Evolutionary conservation across 331 rosid species (phyloP).

Genomic region (Pyrus hybrid): DNA sequence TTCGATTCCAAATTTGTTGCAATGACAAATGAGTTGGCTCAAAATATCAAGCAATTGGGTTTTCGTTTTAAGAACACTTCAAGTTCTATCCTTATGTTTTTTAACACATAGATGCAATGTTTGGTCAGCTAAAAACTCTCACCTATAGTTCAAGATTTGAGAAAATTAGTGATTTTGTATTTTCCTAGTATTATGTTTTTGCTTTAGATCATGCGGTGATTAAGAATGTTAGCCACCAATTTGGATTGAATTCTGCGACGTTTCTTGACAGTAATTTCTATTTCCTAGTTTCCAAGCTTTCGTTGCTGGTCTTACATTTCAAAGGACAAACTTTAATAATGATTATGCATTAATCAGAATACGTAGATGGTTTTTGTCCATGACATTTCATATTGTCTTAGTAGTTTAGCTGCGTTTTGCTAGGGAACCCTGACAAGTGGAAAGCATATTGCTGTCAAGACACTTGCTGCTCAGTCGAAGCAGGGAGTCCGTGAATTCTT

Average conservation of each 20-base stretch:
- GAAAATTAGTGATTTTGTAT: not conserved
- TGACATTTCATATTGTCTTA: not conserved
- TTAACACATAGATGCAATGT: not conserved
- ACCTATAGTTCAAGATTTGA: not conserved
- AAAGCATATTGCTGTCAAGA: constrained; percentile 65
- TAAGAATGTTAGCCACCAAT: not conserved
- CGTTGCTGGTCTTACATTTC: not conserved
- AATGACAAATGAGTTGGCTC: not conserved
- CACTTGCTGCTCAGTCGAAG: constrained; percentile 77
- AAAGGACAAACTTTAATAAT: not conserved
- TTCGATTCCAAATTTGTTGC: not conserved
- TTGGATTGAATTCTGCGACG: not conserved
- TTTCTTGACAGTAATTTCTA: not conserved
- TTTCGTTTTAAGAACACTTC: not conserved
- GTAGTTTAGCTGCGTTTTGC: constrained; percentile 20
- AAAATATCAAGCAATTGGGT: not conserved
- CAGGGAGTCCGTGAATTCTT: constrained; percentile 81
- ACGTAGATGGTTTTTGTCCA: not conserved
- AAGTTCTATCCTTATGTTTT: not conserved
- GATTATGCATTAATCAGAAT: not conserved
- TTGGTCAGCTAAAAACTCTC: not conserved
- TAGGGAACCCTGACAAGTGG: constrained; percentile 76
- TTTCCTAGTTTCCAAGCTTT: not conserved
- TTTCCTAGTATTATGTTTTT: not conserved
- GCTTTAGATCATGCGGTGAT: not conserved